phyloP scores from a whole-genome alignment of 495 filamentous ascomycete genomes.

The Penicillium mononematosum region DNA sequence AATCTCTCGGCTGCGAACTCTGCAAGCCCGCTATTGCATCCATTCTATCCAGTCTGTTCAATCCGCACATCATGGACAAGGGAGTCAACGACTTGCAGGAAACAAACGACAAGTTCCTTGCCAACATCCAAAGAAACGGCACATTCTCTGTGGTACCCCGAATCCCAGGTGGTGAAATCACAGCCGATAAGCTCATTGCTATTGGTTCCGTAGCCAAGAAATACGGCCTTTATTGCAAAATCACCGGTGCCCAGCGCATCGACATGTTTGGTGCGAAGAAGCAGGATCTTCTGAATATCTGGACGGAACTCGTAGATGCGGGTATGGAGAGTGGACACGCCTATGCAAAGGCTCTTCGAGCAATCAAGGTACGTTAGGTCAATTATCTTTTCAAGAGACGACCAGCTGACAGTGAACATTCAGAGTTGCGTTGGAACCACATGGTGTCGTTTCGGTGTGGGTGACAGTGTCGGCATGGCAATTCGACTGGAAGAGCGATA shows the following conservation, averaged over 20 bases:
- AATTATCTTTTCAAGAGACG: neutral
- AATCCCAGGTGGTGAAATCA: conserved; percentile 86
- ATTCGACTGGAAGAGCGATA: conserved; percentile 90
- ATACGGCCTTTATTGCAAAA: conserved; percentile 88
- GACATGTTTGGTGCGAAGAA: conserved; percentile 96
- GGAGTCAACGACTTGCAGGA: conserved; percentile 80
- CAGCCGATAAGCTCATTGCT: conserved; percentile 82
- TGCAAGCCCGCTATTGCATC: conserved; percentile 88
- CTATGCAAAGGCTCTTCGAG: conserved; percentile 88
- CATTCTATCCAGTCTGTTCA: conserved; percentile 83
- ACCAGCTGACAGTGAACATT: neutral
- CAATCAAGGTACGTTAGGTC: conserved; percentile 64
- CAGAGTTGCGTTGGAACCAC: conserved; percentile 88
- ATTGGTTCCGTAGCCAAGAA: conserved; percentile 89
- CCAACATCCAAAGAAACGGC: conserved; percentile 91
- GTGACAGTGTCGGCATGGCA: conserved; percentile 96
- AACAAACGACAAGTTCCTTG: conserved; percentile 91
- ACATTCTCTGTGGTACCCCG: conserved; percentile 90
- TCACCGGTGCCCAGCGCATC: conserved; percentile 92
- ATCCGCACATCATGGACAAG: conserved; percentile 79
- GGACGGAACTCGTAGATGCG: conserved; percentile 77
- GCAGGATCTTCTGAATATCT: conserved; percentile 87
- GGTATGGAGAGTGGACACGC: conserved; percentile 97
- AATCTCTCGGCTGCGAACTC: conserved; percentile 82
- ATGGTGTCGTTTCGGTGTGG: conserved; percentile 92